Conservation (phyloP, 2,329 filamentous ascomycete species). For the Claviceps sp. region DNA sequence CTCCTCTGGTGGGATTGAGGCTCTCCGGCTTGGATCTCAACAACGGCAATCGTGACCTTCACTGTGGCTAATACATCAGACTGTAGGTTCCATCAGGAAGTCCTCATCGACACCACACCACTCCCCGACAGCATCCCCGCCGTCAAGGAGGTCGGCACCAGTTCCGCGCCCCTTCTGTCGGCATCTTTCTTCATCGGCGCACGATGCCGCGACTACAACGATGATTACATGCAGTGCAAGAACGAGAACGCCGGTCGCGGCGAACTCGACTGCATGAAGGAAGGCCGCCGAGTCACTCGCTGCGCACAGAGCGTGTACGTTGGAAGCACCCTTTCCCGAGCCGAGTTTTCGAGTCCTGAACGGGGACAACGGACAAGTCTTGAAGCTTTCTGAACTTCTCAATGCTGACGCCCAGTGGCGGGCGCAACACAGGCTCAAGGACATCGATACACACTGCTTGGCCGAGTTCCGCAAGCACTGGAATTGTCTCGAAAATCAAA, state of each 20-base stretch:
- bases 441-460: constrained; percentile 92
- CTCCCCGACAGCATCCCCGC: constrained; percentile 84
- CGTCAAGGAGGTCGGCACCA: constrained; percentile 86
- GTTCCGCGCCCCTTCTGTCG: constrained; percentile 80
- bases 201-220: constrained; percentile 88
- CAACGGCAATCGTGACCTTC: not conserved
- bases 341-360: not conserved
- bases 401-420: constrained; percentile 3
- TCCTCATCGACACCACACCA: constrained; percentile 91
- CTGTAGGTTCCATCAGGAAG: constrained; percentile 79
- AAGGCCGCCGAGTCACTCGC: constrained; percentile 89
- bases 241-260: constrained; percentile 79
- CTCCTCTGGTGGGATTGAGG: not conserved
- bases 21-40: too few relatives aligned
- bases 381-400: not conserved
- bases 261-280: constrained; percentile 90
- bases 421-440: constrained; percentile 53
- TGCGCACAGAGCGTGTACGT: constrained; percentile 94
- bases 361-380: not conserved
- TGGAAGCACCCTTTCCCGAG: not conserved
- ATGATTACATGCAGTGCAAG: constrained; percentile 99
- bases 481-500: constrained; percentile 92
- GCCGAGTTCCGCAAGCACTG: constrained; percentile 86
- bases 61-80: constrained; percentile 16
- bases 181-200: constrained; percentile 96